Evolutionary conservation across 768 basidiomycete species (phyloP), one percentile per base, ranked within the genome.

Genomic region (Boletus sensibilis): DNA sequence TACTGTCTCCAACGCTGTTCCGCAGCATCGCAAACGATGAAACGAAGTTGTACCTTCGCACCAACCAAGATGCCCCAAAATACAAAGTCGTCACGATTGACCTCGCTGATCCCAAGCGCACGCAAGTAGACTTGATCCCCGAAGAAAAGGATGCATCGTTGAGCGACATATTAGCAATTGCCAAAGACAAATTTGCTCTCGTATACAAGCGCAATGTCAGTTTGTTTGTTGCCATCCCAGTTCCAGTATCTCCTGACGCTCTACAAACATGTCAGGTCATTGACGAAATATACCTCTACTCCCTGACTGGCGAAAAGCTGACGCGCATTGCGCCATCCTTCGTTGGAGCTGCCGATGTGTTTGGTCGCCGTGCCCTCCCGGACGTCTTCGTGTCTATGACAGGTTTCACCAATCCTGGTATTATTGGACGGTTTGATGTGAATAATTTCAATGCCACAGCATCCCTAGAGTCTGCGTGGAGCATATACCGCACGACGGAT

Each of bases 281-380:
- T 56, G 89, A 92, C 64, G 87, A 91, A 70, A 77, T 93, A 33
- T 89, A 90, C 69, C 68, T 94, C 41, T 85, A 89, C 71, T 74
- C 81, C 35, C 74, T 79, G 45, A 68, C 71, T 5, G 90, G 91
- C 27, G 62, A 75, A 59, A 77, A 74, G 47, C 58, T 88, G 49
- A 68, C 71, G 20, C 86, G 84, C 16, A 69, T 93, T 23, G 86
- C 80, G 5, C 71, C 79, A 14, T 82, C 87, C 50, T 85, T 87
- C 54, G 84, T 93, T 38, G 91, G 91, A 23, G 75, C 85, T 5
- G 79, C 84, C 27, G 74, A 75, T 11, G 68, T 85, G n/a, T 68
- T 71, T 48, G 79, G 79, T 10, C 75, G 82, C 27, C 77, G 84
- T 27, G 74, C 79, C 27, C 78, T 85, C 47, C 56, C 78, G 7